Base-by-base conservation (phyloP, 106 monocot genomes). In the Hemerocallis citrina region DNA sequence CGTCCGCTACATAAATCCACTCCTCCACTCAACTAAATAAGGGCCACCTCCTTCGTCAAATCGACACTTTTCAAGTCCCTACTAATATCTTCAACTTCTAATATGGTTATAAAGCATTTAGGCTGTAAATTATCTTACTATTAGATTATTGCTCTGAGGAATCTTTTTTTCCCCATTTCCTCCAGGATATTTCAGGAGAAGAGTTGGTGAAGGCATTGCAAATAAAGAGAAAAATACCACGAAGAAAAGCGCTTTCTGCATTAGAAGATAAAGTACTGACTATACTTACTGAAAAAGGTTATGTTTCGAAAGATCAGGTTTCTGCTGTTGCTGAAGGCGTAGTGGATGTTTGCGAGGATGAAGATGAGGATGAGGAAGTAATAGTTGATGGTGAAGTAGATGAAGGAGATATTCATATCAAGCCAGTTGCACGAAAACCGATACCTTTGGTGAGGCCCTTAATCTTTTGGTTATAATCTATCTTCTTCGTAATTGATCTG, bases 401-500 rank as follows among this genome's bases (percentile, higher is more conserved):
- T 79, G 90, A 96, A 81, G 95, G 95, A 33, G 95, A 96, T 77
- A 74, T 96, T 73, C 95, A 96, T 65, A 96, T 96, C 60, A 90
- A 87, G 72, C 95, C 95, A 20, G 27, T 77, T 52, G 40, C 68
- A 49, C 66, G 84, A 31, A 88, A 85, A 70, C 68, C 72, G n/a
- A 31, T 62, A 28, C 88, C 81, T 31, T 55, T 77, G 81, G 92
- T 93, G 11, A 81, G 70, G 37, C 46, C 27, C 36, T 59, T 24
- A 3, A 14, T 34, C 10, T 1, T 14, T 49, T 7, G 16, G 19
- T 49, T 15, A 54, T 31, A 49, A 49, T 20, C 20, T 16, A 54
- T 54, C 31, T 31, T 54, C 7, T 15, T n/a, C 6, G 25, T 12
- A 17, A 45, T 0, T 45, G 22, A 14, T 7, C 25, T 49, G 9